Evolutionary conservation across 2,329 filamentous ascomycete genomes (phyloP).

Genomic region (Tolypocladium inflatum): DNA sequence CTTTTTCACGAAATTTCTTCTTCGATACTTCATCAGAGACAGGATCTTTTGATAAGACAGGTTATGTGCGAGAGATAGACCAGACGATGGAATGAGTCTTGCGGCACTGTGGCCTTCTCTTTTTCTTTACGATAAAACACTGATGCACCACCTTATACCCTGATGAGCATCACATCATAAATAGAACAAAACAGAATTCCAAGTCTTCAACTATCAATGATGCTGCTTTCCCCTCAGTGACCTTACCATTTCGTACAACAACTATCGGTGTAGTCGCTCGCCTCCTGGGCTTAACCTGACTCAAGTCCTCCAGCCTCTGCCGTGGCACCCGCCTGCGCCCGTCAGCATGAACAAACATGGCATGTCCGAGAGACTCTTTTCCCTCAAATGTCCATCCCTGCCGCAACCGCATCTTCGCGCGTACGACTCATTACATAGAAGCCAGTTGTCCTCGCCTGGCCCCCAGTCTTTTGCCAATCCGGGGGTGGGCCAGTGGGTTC

Average conservation of each 20-base stretch:
- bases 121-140: conserved; percentile 1
- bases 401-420: not conserved
- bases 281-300: not conserved
- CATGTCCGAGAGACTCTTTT: not conserved
- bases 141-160: conserved; percentile 12
- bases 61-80: not conserved
- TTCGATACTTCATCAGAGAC: not conserved
- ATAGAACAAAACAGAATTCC: conserved; percentile 1
- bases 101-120: not conserved
- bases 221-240: not conserved
- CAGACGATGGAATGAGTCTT: not conserved
- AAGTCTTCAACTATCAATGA: not conserved
- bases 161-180: conserved; percentile 13
- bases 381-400: not conserved
- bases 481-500: not conserved
- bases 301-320: not conserved
- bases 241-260: not conserved
- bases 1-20: conserved; percentile 1
- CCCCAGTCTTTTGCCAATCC: not conserved
- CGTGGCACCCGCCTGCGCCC: not conserved
- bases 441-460: not conserved
- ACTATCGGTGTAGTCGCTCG: not conserved
- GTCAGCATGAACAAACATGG: not conserved
- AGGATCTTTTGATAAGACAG: not conserved
- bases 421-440: not conserved